Evolutionary conservation across 495 filamentous ascomycete species (phyloP).

Genomic region (Clavariopsis aquatica): DNA sequence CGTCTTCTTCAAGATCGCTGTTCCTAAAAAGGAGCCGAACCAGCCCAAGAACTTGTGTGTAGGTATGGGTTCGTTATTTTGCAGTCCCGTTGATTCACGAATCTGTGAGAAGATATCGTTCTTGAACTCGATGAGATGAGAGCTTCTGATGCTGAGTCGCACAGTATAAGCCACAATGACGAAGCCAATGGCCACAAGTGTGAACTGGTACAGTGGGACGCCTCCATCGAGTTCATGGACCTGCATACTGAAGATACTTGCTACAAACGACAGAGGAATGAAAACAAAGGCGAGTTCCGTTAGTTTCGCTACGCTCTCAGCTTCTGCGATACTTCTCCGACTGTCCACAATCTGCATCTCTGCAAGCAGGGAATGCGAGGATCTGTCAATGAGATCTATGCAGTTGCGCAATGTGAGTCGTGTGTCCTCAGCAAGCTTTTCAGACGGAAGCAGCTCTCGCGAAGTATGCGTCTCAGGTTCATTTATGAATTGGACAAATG

Average conservation of each 20-base stretch:
- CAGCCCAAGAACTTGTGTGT: no score
- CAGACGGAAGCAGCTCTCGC: no score
- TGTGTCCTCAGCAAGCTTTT: no score
- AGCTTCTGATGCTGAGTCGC: not conserved
- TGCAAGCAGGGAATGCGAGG: no score
- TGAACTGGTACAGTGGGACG: conserved; percentile 1
- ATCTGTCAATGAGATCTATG: no score
- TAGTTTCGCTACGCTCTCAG: conserved; percentile 39
- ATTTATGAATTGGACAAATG: no score
- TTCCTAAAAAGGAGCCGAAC: no score
- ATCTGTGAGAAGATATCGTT: not conserved
- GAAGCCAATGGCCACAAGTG: not conserved
- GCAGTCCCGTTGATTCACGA: not conserved
- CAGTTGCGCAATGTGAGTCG: no score
- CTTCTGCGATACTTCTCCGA: conserved; percentile 35
- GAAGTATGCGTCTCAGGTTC: no score
- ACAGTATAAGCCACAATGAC: not conserved
- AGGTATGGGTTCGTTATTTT: not conserved
- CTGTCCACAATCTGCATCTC: conserved; percentile 41
- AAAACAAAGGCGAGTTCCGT: conserved; percentile 43
- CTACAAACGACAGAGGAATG: conserved; percentile 38
- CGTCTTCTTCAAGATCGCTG: no score
- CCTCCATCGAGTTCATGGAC: conserved; percentile 15
- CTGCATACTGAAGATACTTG: conserved; percentile 41
- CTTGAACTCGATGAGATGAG: not conserved